Base-by-base conservation (phyloP, 2,329 filamentous ascomycete genomes). In the Ophiostoma himal-ulmi region DNA sequence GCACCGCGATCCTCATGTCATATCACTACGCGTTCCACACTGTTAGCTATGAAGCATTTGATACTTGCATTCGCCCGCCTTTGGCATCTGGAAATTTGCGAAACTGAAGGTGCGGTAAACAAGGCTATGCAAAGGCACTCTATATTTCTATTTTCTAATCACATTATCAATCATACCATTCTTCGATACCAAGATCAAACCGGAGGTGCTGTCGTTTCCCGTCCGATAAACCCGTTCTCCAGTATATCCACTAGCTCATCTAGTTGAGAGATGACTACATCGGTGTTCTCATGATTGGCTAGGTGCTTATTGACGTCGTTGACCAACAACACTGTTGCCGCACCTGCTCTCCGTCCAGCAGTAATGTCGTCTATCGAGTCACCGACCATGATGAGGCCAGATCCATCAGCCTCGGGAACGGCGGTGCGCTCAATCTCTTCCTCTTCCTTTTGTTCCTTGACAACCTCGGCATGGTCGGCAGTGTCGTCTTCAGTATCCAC, bases 301-400 rank as follows among this genome's bases (percentile, higher is more conserved):
- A 97, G 78, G 74, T 90, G 84, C 70, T 79, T 79, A 77, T 97
- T 97, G n/a, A 85, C 89, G n/a, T 92, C 88, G 76, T 96, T 96
- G 20, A 90, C 85, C 64, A 99, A 71, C 77, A 98, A 77, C n/a
- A 98, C 93, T 0, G 95, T 98, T 44, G 93, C 91, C 1, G 94
- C 92, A 0, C 94, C 94, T 0, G 94, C 94, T 69, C 83, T 84
- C 72, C 90, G 86, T 0, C 95, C 94, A 0, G 94, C 93, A 8
- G 90, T 91, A 88, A 98, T 96, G 78, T 99, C 95, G 78, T 98
- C 95, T 70, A 96, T 88, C 20, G 90, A 93, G 77, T 94, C 91
- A 4, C 91, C 91, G 30, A 89, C 87, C 87, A 89, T 89, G 74
- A 88, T 86, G 60, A 88, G 75, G 6, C 78, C 79, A 60, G 80